Base-by-base conservation (phyloP, 495 filamentous ascomycete genomes). In the Penicillium paradoxum region DNA sequence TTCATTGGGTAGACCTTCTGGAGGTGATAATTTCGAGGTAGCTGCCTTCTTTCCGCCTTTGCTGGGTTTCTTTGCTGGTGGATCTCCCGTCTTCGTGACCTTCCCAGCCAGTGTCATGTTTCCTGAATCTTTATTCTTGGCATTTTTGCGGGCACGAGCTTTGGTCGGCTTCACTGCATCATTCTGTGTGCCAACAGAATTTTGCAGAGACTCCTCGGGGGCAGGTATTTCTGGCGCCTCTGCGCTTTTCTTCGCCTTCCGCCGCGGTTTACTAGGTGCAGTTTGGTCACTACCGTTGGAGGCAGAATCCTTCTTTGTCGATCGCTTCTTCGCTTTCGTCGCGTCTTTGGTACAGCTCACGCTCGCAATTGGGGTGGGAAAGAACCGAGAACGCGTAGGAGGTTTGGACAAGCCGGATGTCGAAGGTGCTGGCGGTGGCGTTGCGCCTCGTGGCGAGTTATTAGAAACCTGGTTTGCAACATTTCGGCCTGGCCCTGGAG, bases 91-190 rank as follows among this genome's bases (percentile, higher is more conserved):
- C 44, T 75, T 75, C 19, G 59, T 65, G 19, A 73, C 58, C 45
- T 65, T 70, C 24, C 72, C 71, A 24, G 60, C 44, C 36, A 76
- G 43, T n/a, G 51, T 72, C 51, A 68, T 68, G 37, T 73, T 72
- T 14, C 56, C 61, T 3, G 55, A 4, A 19, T 59, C 67, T 21
- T 57, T 55, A 15, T 32, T 34, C 47, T 62, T 66, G 5, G 51
- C 48, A 15, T 27, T 63, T 19, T 50, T 60, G 10, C 56, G 49
- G 10, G 58, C n/a, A 8, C 57, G 54, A 33, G 54, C 54, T 43
- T 62, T 71, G 1, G 46, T 36, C 48, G 63, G 67, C 30, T 67
- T 60, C 34, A 49, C 14, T 15, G 29, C 42, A 22, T 58, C 58
- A 21, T 60, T 52, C 13, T 56, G 56, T 11, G 33, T 37, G 21